Base-by-base conservation (phyloP, 257 asterid genomes). In the Gynochthodes officinalis region DNA sequence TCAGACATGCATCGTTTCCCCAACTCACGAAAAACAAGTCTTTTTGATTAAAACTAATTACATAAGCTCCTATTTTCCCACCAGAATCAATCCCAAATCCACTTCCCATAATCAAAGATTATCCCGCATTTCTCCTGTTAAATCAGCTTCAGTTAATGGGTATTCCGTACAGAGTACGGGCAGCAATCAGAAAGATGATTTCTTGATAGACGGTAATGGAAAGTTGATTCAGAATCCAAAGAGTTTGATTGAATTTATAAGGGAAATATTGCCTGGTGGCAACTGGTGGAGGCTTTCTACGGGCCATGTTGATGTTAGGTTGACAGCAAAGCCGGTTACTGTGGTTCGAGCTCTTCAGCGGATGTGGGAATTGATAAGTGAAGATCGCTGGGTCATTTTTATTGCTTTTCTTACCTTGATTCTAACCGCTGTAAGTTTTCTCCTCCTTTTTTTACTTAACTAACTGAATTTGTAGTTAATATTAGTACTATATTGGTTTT, bases 341-440 rank as follows among this genome's bases (percentile, higher is more conserved):
- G 96, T 94, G 44, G 44, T 83, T 0, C 82, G 88, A 76, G 99
- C 97, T 40, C 89, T 94, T 27, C 73, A 43, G 32, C 83, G 85
- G 86, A 92, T 94, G 96, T 89, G 99, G 99, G 96, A 86, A 44
- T 77, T 94, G 80, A 79, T 94, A 30, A 79, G 91, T 42, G 79
- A 91, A 76, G 99, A 94, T 85, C 85, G 98, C 73, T 90, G 92
- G 90, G 89, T 94, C 64, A 55, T 94, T 43, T 88, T 86, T 59
- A 71, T 89, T 66, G 97, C 97, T 44, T 91, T 94, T 82, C 71
- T 81, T 73, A 84, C 99, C 13, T 91, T 94, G 62, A 71, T 86
- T 79, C 62, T 90, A 44, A 83, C 99, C 9, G 96, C 99, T 60
- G 99, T 94, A 86, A 71, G 96, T 84, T 70, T 67, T 42, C 48